Conservation (phyloP, 2,329 filamentous ascomycete genomes). For the Diaporthe nobilis region DNA sequence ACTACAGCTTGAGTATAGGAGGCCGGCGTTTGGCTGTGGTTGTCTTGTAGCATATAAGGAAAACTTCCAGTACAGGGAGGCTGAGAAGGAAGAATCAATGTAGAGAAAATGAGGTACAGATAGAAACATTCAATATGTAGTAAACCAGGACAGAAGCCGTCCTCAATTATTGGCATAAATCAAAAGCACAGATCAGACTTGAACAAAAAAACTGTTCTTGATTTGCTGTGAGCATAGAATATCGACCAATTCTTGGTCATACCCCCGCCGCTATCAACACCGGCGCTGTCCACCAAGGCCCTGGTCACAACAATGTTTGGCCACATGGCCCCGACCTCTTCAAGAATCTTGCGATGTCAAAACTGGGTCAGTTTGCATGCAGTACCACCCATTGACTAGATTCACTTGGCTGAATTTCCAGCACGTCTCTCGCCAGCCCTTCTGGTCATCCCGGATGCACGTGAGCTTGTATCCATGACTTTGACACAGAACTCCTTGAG, state of each 20-base stretch:
- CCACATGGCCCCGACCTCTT: no score
- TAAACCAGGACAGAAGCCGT: neutral
- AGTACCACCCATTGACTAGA: neutral
- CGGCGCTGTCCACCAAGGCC: neutral
- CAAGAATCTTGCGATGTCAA: neutral
- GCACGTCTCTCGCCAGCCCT: conserved; percentile 5
- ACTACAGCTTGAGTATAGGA: neutral
- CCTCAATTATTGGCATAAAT: neutral
- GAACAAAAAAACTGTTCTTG: neutral
- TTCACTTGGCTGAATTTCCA: neutral
- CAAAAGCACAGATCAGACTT: neutral
- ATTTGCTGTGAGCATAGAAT: neutral
- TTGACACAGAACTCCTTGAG: conserved; percentile 32
- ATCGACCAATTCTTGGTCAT: neutral
- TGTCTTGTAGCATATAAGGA: neutral
- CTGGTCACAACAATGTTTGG: neutral
- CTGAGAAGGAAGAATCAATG: neutral
- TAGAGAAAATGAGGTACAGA: neutral
- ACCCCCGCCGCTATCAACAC: neutral
- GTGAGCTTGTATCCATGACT: conserved; percentile 24
- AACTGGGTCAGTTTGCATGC: no score
- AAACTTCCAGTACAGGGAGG: neutral
- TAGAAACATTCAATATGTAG: neutral
- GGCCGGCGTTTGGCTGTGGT: no score
- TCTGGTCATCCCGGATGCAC: conserved; percentile 9